Conservation (phyloP, 257 asterid species). For the Solanum piurae region DNA sequence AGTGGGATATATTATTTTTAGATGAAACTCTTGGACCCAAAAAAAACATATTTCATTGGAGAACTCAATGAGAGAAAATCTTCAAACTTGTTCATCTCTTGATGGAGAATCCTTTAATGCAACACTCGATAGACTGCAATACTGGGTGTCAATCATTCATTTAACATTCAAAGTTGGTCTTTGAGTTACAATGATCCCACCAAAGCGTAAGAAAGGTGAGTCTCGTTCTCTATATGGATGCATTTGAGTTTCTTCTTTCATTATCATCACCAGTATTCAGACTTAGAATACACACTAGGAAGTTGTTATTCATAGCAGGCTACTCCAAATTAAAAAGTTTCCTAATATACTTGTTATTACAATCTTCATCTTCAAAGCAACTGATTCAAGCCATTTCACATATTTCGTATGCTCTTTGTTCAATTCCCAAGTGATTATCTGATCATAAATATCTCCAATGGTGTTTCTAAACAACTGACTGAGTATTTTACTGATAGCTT, state of each 20-base stretch:
- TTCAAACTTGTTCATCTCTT: conserved; percentile 75
- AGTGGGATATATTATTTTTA: conserved; percentile 1
- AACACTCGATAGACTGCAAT: conserved; percentile 64
- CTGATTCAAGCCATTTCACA: neutral
- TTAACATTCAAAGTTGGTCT: conserved; percentile 12
- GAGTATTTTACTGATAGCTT: neutral
- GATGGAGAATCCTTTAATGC: conserved; percentile 77
- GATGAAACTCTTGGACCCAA: conserved; percentile 81
- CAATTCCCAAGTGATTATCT: neutral
- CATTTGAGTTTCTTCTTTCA: neutral
- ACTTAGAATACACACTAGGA: neutral
- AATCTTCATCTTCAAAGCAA: neutral
- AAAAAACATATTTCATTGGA: conserved; percentile 66
- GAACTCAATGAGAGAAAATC: conserved; percentile 73
- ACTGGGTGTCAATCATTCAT: neutral
- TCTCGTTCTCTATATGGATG: neutral
- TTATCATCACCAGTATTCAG: neutral
- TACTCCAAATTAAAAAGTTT: neutral
- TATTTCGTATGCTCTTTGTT: too few relatives aligned
- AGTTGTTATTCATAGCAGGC: neutral
- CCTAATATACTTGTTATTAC: too few relatives aligned
- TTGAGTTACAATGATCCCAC: conserved; percentile 8
- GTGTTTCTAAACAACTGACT: neutral
- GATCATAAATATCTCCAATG: too few relatives aligned
- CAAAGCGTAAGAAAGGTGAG: conserved; percentile 5